Percentiles rank a stretch among this genome's conserved stretches.
Conservation (phyloP, 371 early-diverging fungal genomes). For the Encephalitozoon cuniculi region DNA sequence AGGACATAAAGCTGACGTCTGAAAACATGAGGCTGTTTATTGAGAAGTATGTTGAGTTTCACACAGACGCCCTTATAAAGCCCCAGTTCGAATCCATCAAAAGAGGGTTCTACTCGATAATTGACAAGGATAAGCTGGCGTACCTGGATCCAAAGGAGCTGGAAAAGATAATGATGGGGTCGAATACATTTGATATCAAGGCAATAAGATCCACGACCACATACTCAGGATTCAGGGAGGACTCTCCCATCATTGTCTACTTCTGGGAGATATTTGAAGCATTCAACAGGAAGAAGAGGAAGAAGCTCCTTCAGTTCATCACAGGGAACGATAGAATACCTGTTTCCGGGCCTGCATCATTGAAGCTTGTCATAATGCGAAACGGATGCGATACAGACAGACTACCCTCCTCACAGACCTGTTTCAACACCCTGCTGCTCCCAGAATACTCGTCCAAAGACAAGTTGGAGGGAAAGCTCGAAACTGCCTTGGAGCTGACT, state of each 20-base stretch:
- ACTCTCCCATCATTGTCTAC: conserved; percentile 63
- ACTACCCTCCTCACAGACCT: conserved; percentile 86
- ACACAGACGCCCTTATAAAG: conserved; percentile 69
- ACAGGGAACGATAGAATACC: conserved; percentile 93
- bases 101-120: conserved; percentile 76
- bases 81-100: conserved; percentile 74
- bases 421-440: conserved; percentile 82
- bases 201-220: conserved; percentile 71
- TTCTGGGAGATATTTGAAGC: conserved; percentile 86
- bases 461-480: conserved; percentile 72
- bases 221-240: conserved; percentile 64
- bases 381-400: conserved; percentile 89
- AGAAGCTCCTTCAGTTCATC: conserved; percentile 83
- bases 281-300: conserved; percentile 68
- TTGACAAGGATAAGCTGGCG: conserved; percentile 62
- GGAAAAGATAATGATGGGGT: conserved; percentile 83
- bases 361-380: conserved; percentile 84
- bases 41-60: conserved; percentile 71
- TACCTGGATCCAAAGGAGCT: conserved; percentile 71
- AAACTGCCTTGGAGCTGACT: conserved; percentile 82
- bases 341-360: conserved; percentile 73
- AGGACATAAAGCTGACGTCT: conserved; percentile 63
- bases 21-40: conserved; percentile 65
- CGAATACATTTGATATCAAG: conserved; percentile 72
- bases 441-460: conserved; percentile 76